Evolutionary conservation across 768 basidiomycete genomes (phyloP).

Genomic region (Termitomyces sp.): DNA sequence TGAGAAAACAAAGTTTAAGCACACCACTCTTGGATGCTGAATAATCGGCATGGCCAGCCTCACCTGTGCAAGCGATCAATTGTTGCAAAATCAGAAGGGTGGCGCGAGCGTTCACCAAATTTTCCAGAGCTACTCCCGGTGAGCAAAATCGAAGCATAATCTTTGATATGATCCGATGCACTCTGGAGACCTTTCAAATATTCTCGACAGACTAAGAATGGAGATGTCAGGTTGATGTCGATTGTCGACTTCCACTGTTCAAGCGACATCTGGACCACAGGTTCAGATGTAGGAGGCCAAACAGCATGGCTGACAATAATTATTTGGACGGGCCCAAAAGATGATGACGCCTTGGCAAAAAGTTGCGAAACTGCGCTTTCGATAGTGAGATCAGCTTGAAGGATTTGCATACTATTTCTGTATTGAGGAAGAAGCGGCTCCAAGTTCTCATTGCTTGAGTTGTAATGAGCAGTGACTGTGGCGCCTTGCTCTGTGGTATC

Average conservation of each 20-base stretch:
- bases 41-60: conserved; percentile 63
- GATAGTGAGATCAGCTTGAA: conserved; percentile 54
- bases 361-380: conserved; percentile 48
- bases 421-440: conserved; percentile 32
- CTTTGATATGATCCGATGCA: conserved; percentile 34
- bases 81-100: neutral
- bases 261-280: conserved; percentile 52
- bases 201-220: conserved; percentile 63
- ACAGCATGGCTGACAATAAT: conserved; percentile 59
- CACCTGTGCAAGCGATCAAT: conserved; percentile 22
- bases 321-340: conserved; percentile 51
- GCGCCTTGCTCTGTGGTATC: conserved; percentile 55
- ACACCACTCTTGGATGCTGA: conserved; percentile 63
- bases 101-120: conserved; percentile 35
- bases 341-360: conserved; percentile 35
- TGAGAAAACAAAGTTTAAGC: conserved; percentile 5
- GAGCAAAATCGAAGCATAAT: conserved; percentile 54
- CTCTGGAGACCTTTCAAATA: conserved; percentile 45
- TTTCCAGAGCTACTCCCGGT: conserved; percentile 72
- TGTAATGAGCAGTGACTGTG: conserved; percentile 67
- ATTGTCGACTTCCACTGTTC: conserved; percentile 60
- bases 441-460: conserved; percentile 41
- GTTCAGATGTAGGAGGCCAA: conserved; percentile 37
- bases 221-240: conserved; percentile 56
- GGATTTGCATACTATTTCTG: conserved; percentile 25